Evolutionary conservation across 768 basidiomycete species (phyloP), one percentile per base, ranked within the genome.

Genomic region (Collybiopsis luxurians): DNA sequence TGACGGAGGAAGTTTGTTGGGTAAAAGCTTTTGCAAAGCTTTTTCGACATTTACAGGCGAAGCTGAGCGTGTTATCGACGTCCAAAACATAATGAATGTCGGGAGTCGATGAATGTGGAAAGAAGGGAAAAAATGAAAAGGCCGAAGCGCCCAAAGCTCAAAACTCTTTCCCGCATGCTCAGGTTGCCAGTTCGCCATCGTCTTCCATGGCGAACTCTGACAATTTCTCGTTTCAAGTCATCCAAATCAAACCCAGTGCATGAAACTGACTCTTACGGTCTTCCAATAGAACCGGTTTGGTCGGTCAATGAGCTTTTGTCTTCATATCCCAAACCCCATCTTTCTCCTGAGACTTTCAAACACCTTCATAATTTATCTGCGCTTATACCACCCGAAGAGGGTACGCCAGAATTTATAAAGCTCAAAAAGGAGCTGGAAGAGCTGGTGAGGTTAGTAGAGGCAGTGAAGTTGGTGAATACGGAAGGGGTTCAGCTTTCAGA

Each of bases 401-500:
- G 79, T 36, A 82, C 89, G 0, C 64, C 67, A 4, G 80, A 84
- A 57, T 79, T 86, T 60, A 63, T 66, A 2, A 66, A 68, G 19
- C 71, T 88, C 42, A 86, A 82, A 58, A 59, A 62, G 40, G 84
- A 89, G 59, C 69, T 94, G 59, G 86, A 87, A 61, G 85, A 86
- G 53, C 79, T 94, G 49, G 74, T 92, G 55, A 81, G 78, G 59
- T 76, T 94, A 10, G 91, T 94, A 13, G 90, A 93, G 64, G 91
- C 91, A 2, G 90, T 92, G 52, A 89, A 82, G 68, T 68, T 88
- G 24, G 84, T 87, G 43, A 70, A 75, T 64, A 75, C 79, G 12
- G 56, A 66, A 5, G 71, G 66, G n/a, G 69, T 78, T 13, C 47
- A 61, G 24, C 63, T 72, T 6, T 62, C 62, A 12, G 67, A 67